Conservation (phyloP, 2,329 filamentous ascomycete species). For the Pseudogymnoascus sp. region DNA sequence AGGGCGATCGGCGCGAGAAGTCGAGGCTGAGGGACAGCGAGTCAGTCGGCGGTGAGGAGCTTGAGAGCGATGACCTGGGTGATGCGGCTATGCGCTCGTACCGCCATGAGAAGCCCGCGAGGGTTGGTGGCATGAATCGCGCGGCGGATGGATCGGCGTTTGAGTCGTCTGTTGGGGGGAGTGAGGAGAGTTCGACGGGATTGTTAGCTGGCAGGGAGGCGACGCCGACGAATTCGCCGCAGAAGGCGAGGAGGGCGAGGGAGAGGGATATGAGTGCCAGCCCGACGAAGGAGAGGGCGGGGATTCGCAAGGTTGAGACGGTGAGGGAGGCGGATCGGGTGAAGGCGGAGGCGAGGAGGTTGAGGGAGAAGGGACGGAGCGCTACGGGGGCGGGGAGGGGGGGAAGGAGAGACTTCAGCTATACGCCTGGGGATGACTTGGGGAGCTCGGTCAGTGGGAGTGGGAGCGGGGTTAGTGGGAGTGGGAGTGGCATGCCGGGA, state of each 20-base stretch:
- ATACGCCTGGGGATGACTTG: conserved; percentile 25
- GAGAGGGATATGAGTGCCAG: neutral
- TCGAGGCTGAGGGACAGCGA: neutral
- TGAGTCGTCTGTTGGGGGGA: conserved; percentile 28
- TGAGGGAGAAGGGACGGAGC: conserved; percentile 46
- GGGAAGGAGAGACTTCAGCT: conserved; percentile 26
- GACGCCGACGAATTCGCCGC: conserved; percentile 48
- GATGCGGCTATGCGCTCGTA: conserved; percentile 71
- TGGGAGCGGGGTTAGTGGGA: conserved; percentile 6
- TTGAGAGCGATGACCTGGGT: conserved; percentile 46
- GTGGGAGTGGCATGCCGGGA: conserved; percentile 16
- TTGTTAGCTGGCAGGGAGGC: conserved; percentile 50
- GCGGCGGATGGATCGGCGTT: conserved; percentile 70
- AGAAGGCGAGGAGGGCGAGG: conserved; percentile 17
- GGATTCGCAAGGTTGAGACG: conserved; percentile 19
- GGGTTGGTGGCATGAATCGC: conserved; percentile 83
- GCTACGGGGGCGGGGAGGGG: neutral
- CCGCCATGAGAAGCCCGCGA: conserved; percentile 75
- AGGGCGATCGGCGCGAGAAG: neutral
- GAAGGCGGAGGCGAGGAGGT: conserved; percentile 46
- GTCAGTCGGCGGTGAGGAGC: conserved; percentile 24
- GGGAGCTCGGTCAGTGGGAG: conserved; percentile 15
- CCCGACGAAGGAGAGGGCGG: conserved; percentile 11
- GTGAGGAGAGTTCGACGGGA: conserved; percentile 35
- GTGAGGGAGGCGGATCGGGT: conserved; percentile 46